Base-by-base conservation (phyloP, 1,139 yeast species). In the Zygosaccharomyces sapae region DNA sequence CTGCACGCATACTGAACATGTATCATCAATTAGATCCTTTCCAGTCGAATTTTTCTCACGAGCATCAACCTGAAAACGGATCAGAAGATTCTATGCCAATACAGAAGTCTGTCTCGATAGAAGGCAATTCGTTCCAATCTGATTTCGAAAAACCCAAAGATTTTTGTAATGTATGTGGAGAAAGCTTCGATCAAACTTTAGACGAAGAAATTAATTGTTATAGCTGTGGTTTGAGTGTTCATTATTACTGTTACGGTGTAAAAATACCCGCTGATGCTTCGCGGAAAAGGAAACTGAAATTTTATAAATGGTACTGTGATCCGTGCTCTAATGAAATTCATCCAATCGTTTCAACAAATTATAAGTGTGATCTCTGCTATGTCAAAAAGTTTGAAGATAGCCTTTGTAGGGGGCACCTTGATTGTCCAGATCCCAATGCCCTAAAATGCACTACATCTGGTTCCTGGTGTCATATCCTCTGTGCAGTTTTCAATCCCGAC, bases 401-500 rank as follows among this genome's bases (percentile, higher is more conserved):
- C 51, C 64, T 71, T 12, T 70, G 77, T 16, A 69, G 75, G 25
- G 57, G 66, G 22, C 79, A 81, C 0, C 66, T 67, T 16, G 60
- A 67, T 1, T 51, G 61, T 38, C 71, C 75, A 0, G 70, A 70
- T 27, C 83, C 86, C 0, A 92, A 85, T 54, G 88, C 81, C 36
- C 66, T 89, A 56, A 86, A 86, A 58, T 76, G 88, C 10, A 81
- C 95, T 0, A 58, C 64, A 12, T 79, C 76, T 30, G 86, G 87
- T 1, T 72, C 74, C 49, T 90, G 97, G 97, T 82, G 84, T 33
- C 97, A 90, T 68, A 70, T 85, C 4, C 55, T 80, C 4, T 90
- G 98, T 67, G 84, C 94, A 0, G 49, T 86, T 0, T 82, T 82
- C 63, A 71, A 67, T 10, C 66, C 72, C 0, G 68, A 65, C 18